These are phyloP conservation scores for Starmerella bacillaris DNA, from an alignment of 805 yeast genomes.

Conservation along the genomic window DNA sequence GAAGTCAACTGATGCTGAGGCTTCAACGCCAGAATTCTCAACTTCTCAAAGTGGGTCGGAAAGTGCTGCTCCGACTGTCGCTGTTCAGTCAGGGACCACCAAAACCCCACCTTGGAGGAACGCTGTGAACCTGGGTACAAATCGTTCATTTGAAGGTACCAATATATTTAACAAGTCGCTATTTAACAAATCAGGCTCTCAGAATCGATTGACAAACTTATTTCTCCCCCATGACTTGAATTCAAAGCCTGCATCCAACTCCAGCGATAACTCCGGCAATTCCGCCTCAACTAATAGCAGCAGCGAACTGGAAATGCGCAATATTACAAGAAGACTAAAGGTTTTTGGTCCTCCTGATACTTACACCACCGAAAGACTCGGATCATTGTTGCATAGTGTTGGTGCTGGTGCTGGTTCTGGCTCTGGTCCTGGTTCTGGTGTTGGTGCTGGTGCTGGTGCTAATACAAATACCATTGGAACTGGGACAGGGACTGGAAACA, in stretches of 20 bases:
- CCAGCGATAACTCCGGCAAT: not conserved
- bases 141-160: too few relatives aligned
- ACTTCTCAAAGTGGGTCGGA: conserved; percentile 7
- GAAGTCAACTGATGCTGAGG: not conserved
- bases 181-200: too few relatives aligned
- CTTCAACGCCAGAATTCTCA: conserved; percentile 3
- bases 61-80: conserved; percentile 12
- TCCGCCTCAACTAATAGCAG: not conserved
- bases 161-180: too few relatives aligned
- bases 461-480: not conserved
- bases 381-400: conserved; percentile 13
- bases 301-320: not conserved
- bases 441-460: not conserved
- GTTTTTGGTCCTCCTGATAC: conserved; percentile 17
- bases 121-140: not conserved
- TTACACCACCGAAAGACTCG: conserved; percentile 16
- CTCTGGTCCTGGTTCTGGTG: not conserved
- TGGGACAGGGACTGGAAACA: conserved; percentile 1
- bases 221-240: too few relatives aligned
- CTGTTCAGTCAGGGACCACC: conserved; percentile 7
- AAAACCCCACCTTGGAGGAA: conserved; percentile 10
- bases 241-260: too few relatives aligned
- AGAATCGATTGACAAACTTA: too few relatives aligned
- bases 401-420: conserved; percentile 5
- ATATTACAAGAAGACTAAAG: conserved; percentile 7